These are phyloP conservation scores for Chaetothyriales sp. DNA, from an alignment of 2,329 filamentous ascomycete species.

Conservation along the genomic window DNA sequence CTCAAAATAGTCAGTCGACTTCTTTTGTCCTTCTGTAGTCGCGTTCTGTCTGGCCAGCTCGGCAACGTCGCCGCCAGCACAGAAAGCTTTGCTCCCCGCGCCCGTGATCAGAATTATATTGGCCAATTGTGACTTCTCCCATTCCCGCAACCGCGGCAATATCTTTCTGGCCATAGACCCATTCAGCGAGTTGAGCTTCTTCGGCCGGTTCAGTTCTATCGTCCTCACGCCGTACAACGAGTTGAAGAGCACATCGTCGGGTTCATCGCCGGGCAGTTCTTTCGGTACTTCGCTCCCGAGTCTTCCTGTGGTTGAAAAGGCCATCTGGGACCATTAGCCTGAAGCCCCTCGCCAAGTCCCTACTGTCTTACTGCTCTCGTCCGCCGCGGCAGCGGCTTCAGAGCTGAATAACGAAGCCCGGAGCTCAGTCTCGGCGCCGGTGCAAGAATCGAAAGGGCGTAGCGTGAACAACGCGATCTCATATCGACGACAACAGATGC, in stretches of 20 bases:
- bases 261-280: slow-evolving; percentile 54
- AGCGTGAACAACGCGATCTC: slow-evolving; percentile 17
- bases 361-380: slow-evolving; percentile 5
- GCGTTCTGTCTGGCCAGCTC: slow-evolving; percentile 63
- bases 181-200: slow-evolving; percentile 84
- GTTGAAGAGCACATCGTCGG: slow-evolving; percentile 86
- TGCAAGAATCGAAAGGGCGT: slow-evolving; percentile 12
- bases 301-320: slow-evolving; percentile 18
- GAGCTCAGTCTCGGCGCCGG: neutral
- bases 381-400: neutral
- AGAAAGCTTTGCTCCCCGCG: slow-evolving; percentile 70
- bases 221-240: slow-evolving; percentile 79
- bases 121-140: slow-evolving; percentile 87
- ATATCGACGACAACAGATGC: slow-evolving; percentile 7
- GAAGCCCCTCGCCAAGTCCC: neutral
- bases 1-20: slow-evolving; percentile 73
- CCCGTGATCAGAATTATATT: slow-evolving; percentile 90
- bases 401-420: neutral
- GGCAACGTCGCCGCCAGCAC: slow-evolving; percentile 82
- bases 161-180: slow-evolving; percentile 95
- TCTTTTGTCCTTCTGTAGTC: slow-evolving; percentile 55
- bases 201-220: slow-evolving; percentile 84
- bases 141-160: slow-evolving; percentile 74
- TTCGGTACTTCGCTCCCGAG: slow-evolving; percentile 23
- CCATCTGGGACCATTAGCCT: slow-evolving; percentile 28